A percentile compares a stretch with the other conserved stretches of the same genome.
Conservation (phyloP, 352 stramenopile species). For the Albugo candida region DNA sequence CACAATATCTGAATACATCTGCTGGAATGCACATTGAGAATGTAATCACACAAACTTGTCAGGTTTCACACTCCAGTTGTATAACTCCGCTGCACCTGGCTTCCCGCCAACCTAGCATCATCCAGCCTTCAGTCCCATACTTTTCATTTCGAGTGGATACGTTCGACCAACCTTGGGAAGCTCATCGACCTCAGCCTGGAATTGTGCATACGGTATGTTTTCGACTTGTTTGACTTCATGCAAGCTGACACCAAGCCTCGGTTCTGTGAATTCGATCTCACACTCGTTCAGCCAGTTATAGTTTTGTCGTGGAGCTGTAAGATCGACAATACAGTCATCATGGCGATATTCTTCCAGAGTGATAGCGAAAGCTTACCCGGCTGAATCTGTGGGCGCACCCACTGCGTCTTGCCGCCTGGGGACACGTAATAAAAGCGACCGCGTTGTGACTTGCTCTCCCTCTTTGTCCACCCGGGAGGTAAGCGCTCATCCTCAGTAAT, state of each 20-base stretch:
- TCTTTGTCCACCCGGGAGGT: constrained; percentile 55
- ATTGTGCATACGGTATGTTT: constrained; percentile 59
- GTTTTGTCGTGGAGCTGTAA: constrained; percentile 12
- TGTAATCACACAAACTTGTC: constrained; percentile 18
- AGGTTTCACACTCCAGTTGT: constrained; percentile 79
- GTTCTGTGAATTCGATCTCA: constrained; percentile 73
- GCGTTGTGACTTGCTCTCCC: constrained; percentile 76
- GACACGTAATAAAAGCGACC: constrained; percentile 75
- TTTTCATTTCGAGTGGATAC: neutral
- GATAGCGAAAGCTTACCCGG: neutral
- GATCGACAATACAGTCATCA: neutral
- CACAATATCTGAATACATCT: neutral
- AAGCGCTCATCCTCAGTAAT: constrained; percentile 14
- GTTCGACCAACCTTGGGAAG: constrained; percentile 32
- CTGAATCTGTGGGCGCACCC: constrained; percentile 22
- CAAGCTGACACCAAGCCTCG: constrained; percentile 61
- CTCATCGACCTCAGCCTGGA: constrained; percentile 78
- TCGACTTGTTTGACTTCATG: constrained; percentile 55
- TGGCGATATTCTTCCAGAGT: neutral
- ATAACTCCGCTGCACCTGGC: constrained; percentile 58
- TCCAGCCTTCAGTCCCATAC: neutral
- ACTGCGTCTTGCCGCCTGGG: constrained; percentile 63
- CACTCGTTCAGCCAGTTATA: constrained; percentile 71
- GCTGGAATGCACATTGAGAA: neutral
- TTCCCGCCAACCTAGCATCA: constrained; percentile 34